These are phyloP conservation scores for Lablab purpureus DNA, from an alignment of 306 rosid genomes.

Conservation along the genomic window DNA sequence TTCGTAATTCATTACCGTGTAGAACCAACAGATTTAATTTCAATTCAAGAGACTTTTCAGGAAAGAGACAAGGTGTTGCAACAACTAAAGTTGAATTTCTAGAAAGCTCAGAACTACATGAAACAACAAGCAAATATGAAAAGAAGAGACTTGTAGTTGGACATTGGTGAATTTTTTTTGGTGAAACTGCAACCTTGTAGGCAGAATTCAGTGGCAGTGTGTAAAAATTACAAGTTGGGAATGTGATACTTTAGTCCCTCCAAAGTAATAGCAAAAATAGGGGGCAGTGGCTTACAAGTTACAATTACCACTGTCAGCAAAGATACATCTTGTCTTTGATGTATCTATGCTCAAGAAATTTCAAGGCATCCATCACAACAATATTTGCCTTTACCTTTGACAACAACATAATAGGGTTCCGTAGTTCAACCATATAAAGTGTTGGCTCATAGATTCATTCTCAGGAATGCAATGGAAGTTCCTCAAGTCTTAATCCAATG, in stretches of 20 bases:
- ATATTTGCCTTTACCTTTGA: neutral
- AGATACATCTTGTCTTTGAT: no score
- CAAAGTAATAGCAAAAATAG: no score
- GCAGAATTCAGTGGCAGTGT: neutral
- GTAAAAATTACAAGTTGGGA: neutral
- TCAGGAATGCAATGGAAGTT: no score
- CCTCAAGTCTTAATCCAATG: no score
- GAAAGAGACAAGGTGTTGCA: neutral
- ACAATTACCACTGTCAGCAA: no score
- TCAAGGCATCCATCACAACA: neutral
- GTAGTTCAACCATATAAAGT: neutral
- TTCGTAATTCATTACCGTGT: rapidly evolving
- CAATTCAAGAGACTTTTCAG: neutral
- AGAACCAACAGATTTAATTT: rapidly evolving
- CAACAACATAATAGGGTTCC: neutral
- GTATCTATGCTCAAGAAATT: neutral
- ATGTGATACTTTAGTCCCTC: no score
- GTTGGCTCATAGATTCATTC: no score
- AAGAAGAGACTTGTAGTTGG: neutral
- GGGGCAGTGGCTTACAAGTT: no score
- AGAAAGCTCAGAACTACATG: neutral
- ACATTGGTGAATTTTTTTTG: neutral
- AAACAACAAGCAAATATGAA: neutral
- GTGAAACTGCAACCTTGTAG: neutral
- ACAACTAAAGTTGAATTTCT: neutral